These are phyloP conservation scores for Candida labiduridarum DNA, from an alignment of 1,139 yeast genomes.

Conservation along the genomic window DNA sequence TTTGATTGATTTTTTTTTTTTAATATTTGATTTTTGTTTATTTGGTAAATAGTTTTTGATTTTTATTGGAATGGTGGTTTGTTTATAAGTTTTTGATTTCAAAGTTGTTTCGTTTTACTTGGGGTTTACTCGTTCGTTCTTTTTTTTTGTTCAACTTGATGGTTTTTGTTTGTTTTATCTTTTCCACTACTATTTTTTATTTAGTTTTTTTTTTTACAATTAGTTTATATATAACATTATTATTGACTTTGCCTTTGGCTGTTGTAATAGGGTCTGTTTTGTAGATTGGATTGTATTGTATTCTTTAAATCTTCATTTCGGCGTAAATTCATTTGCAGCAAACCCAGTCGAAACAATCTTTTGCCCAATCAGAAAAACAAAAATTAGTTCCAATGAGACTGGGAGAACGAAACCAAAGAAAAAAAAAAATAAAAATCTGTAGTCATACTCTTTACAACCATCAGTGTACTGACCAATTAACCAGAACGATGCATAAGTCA, in stretches of 20 bases:
- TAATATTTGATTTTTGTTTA: not conserved
- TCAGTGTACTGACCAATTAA: not conserved
- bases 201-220: not conserved
- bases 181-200: not conserved
- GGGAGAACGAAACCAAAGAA: not conserved
- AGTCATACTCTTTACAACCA: not conserved
- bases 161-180: not conserved
- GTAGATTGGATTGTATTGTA: not conserved
- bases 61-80: not conserved
- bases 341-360: not conserved
- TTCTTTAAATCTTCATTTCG: not conserved
- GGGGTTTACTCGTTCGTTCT: not conserved
- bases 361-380: conserved; percentile 5
- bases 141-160: not conserved
- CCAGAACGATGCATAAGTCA: conserved; percentile 1
- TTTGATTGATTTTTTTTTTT: not conserved
- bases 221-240: not conserved
- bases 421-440: not conserved
- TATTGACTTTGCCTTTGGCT: not conserved
- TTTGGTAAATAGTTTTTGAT: not conserved
- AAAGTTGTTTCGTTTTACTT: not conserved
- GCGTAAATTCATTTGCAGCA: not conserved
- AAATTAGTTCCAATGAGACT: not conserved
- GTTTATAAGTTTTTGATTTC: not conserved
- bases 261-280: not conserved